phyloP scores from a whole-genome alignment of 371 early-diverging fungal genomes.

The Syncephalastrum racemosum region DNA sequence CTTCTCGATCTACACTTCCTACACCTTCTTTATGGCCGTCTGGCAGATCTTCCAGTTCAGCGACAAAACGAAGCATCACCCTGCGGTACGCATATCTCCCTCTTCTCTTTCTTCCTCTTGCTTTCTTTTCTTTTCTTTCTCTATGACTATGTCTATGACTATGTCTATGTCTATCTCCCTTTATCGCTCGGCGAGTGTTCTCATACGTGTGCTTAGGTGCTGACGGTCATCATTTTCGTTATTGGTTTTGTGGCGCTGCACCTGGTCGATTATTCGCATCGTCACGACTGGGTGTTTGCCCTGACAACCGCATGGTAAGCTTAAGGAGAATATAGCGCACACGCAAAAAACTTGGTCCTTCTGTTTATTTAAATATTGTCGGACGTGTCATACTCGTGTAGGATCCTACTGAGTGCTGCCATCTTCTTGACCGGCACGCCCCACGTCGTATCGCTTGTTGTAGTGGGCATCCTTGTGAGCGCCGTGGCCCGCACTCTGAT shows the following conservation, averaged over 20 bases:
- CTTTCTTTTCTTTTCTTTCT: conserved; percentile 10
- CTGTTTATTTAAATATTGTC: conserved; percentile 1
- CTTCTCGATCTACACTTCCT: conserved; percentile 46
- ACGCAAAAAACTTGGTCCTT: conserved; percentile 2
- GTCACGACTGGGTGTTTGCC: conserved; percentile 51
- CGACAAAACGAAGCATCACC: conserved; percentile 28
- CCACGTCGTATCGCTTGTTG: conserved; percentile 34
- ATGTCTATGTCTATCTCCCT: not conserved
- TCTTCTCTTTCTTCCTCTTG: conserved; percentile 1
- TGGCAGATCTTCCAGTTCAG: conserved; percentile 41
- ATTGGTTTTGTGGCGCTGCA: conserved; percentile 44
- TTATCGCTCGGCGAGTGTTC: not conserved
- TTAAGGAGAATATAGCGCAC: not conserved
- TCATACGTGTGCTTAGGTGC: conserved; percentile 19
- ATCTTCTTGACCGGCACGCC: conserved; percentile 31
- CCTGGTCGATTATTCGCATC: conserved; percentile 44
- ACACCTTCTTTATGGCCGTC: conserved; percentile 30
- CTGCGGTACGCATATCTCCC: conserved; percentile 22
- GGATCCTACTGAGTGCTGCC: conserved; percentile 39
- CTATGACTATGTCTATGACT: not conserved
- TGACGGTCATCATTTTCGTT: conserved; percentile 28
- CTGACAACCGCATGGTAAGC: conserved; percentile 47
- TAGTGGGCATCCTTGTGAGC: conserved; percentile 44
- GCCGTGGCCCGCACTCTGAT: conserved; percentile 44
- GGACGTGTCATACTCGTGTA: conserved; percentile 2